A percentile compares a stretch with the other conserved stretches of the same genome.
phyloP scores from a whole-genome alignment of 2,329 filamentous ascomycete species.

The Alternaria sp. region DNA sequence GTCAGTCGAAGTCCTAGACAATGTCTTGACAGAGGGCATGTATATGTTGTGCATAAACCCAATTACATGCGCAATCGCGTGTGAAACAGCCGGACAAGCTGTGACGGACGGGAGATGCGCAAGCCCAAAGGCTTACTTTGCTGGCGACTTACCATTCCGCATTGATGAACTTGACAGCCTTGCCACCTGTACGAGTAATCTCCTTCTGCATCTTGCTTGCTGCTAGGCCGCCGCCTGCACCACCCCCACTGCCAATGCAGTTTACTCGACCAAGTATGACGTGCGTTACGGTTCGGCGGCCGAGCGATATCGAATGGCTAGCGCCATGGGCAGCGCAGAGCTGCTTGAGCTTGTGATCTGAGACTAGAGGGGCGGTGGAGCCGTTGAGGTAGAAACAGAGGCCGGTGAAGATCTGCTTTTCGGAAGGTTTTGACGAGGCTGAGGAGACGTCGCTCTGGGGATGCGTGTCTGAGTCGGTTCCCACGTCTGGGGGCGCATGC shows the following conservation, averaged over 20 bases:
- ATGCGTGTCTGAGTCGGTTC: neutral
- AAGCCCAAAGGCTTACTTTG: neutral
- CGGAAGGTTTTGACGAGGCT: slow-evolving; percentile 3
- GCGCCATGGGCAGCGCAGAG: slow-evolving; percentile 78
- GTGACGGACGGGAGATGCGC: neutral
- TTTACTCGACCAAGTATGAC: slow-evolving; percentile 71
- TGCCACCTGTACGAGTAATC: slow-evolving; percentile 70
- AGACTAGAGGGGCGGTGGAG: slow-evolving; percentile 79
- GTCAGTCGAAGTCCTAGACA: neutral
- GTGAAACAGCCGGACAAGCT: neutral
- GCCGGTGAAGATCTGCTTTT: slow-evolving; percentile 67
- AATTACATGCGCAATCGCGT: neutral
- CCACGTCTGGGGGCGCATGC: neutral
- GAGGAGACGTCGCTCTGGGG: neutral
- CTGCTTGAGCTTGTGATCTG: slow-evolving; percentile 84
- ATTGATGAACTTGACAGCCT: slow-evolving; percentile 76
- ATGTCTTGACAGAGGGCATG: neutral
- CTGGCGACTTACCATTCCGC: slow-evolving; percentile 71
- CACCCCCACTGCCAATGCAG: slow-evolving; percentile 63
- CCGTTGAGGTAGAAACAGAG: slow-evolving; percentile 86
- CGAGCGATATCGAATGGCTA: slow-evolving; percentile 71
- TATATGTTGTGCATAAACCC: slow-evolving; percentile 1
- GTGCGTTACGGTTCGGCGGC: slow-evolving; percentile 79
- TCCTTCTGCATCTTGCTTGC: slow-evolving; percentile 82
- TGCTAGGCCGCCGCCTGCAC: slow-evolving; percentile 76